Conservation (phyloP, 345 rosid species). For the Arabidopsis arenosa region DNA sequence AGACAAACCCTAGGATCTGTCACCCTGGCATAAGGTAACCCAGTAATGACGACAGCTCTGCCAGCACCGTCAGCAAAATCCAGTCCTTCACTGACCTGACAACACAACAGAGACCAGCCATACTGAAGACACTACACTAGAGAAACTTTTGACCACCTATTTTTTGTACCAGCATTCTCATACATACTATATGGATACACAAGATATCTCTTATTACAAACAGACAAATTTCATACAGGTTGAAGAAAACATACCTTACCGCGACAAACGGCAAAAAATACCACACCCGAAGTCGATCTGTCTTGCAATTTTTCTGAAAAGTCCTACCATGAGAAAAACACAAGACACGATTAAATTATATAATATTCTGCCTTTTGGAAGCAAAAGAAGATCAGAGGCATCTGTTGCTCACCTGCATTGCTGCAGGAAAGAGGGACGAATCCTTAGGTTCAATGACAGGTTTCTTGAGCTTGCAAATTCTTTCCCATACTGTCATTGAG, state of each 20-base stretch:
- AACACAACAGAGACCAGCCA: conserved; percentile 37
- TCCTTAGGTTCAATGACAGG: conserved; percentile 97
- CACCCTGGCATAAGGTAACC: conserved; percentile 85
- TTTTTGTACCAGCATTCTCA: conserved; percentile 24
- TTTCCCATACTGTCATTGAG: conserved; percentile 88
- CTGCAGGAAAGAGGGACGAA: conserved; percentile 69
- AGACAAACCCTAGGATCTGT: conserved; percentile 85
- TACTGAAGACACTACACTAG: conserved; percentile 23
- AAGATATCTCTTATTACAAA: not conserved
- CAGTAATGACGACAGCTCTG: conserved; percentile 92
- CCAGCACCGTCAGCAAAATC: conserved; percentile 99
- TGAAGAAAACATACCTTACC: conserved; percentile 75
- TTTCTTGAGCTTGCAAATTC: conserved; percentile 89
- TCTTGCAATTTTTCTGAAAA: conserved; percentile 84
- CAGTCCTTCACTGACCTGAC: conserved; percentile 98
- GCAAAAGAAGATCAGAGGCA: conserved; percentile 29
- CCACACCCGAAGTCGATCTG: conserved; percentile 72
- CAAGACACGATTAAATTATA: conserved; percentile 20
- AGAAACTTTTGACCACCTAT: conserved; percentile 20
- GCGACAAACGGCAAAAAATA: conserved; percentile 98
- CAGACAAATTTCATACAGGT: conserved; percentile 5
- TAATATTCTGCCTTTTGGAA: conserved; percentile 15
- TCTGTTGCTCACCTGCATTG: conserved; percentile 69
- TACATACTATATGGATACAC: not conserved
- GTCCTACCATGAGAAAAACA: conserved; percentile 57